Evolutionary conservation across 305 asterid genomes (phyloP), one percentile per base, ranked within the genome.

Genomic region (Fraxinus xanthoxyloides): DNA sequence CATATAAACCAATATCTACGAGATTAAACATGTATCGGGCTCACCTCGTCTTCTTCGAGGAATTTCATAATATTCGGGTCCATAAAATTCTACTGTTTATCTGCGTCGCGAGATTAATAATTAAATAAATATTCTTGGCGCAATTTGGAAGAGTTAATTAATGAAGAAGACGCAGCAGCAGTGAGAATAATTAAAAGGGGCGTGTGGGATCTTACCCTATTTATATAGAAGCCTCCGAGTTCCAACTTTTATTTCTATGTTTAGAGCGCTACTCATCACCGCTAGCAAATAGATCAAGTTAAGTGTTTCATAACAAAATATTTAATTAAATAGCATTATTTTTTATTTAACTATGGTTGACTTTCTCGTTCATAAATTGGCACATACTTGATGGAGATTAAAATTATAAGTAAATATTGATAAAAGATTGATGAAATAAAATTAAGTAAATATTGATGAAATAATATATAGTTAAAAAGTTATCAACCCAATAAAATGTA

Each of bases 21-120:
- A 48, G 19, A 48, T 48, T 4, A 48, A 48, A 15, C 59, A 48
- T 48, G 7, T 10, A 35, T 21, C 75, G 51, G 8, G 56, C 63
- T 23, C 72, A 89, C 98, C 97, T 95, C 97, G 61, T 93, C 98
- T 87, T 95, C 97, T 90, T 95, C 98, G 21, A 93, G 95, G 85
- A 93, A 87, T 83, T 90, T 93, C 98, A 91, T 88, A 78, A 93
- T 86, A 72, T 90, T 89, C 74, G 97, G 94, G 82, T 95, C 98
- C 98, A 94, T 94, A 26, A 70, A 26, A 30, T 70, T 63, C 69
- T 8, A 28, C 15, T 28, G 35, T 26, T 24, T 43, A 43, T 36
- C 46, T 43, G 54, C 54, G 54, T 43, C 5, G 54, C 54, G n/a
- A 3, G 54, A 43, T 43, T 43, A 43, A 43, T 43, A 54, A 54